phyloP scores from a whole-genome alignment of 192 early-diverging fungal species.

The Martensiomyces pterosporus region DNA sequence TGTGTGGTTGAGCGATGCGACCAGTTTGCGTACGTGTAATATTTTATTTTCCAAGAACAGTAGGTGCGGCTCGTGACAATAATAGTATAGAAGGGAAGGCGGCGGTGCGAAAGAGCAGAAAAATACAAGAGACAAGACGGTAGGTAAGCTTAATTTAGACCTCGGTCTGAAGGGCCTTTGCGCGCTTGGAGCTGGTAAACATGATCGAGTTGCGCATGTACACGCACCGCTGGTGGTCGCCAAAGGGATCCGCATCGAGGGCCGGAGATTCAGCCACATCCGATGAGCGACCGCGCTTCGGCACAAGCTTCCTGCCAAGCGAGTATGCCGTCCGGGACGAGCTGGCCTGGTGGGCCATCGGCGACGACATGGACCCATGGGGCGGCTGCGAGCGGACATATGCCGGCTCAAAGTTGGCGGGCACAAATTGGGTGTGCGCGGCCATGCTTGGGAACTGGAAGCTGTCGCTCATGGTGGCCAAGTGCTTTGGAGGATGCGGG shows the following conservation, averaged over 20 bases:
- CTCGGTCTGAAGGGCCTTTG: constrained; percentile 25
- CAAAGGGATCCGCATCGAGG: constrained; percentile 4
- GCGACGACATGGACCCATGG: not conserved
- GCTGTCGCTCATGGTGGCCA: constrained; percentile 1
- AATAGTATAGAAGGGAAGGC: no score
- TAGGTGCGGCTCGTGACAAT: no score
- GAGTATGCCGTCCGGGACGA: constrained; percentile 3
- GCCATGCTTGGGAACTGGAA: constrained; percentile 36
- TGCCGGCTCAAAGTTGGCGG: constrained; percentile 13
- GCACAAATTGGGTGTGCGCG: constrained; percentile 29
- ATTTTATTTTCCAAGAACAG: no score
- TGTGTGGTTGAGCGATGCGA: no score
- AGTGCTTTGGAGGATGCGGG: no score
- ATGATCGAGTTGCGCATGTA: constrained; percentile 37
- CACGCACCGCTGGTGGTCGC: constrained; percentile 31
- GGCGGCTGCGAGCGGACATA: constrained; percentile 2
- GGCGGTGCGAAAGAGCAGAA: no score
- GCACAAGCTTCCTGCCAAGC: constrained; percentile 16
- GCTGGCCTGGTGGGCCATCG: constrained; percentile 1
- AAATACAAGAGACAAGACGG: not conserved
- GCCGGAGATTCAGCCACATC: constrained; percentile 5
- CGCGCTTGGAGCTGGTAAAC: constrained; percentile 31
- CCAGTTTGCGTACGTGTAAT: no score
- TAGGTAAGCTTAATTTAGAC: constrained; percentile 8
- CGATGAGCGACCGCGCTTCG: constrained; percentile 36